Evolutionary conservation across 2,329 filamentous ascomycete species (phyloP), one percentile per base, ranked within the genome.

Genomic region (Trichoderma citrinoviride): DNA sequence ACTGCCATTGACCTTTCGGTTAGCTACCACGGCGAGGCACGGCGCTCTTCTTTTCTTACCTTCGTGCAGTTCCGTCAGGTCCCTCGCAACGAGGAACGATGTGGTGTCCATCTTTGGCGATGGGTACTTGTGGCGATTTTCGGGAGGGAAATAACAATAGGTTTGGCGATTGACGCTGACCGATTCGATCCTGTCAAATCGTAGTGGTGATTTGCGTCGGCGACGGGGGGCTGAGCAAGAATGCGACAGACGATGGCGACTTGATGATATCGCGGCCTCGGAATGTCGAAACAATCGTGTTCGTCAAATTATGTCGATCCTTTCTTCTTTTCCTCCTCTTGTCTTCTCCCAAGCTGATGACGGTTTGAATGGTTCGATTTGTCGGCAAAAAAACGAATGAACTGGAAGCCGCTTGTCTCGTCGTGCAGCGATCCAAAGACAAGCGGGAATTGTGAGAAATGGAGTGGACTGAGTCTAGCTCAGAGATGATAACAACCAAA

Each of bases 391-490:
- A 50, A 17, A 19, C 23, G 63, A 46, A 17, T 5, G 33, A 37
- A 14, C 33, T 37, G 33, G 14, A 29, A 37, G 33, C 33, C 12
- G n/a, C 46, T 50, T 56, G 46, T 61, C 46, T 61, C 47, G 58
- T 40, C 23, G 37, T 33, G 58, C n/a, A 50, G 46, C 37, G 50
- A 33, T 55, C 25, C 52, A 64, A 55, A 47, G 67, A 44, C 60
- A 49, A 58, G 19, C 46, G 66, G 67, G 68, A 66, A 53, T 52
- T 43, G 68, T 65, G 68, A 69, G 69, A 75, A 81, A 80, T n/a
- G 77, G 80, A 81, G 77, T 77, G 79, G 71, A 78, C 69, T 73
- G 79, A 81, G 79, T 77, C 80, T 81, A 81, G 80, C 80, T 82
- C 80, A 73, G 64, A 44, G 33, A 58, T 56, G 33, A 58, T 56